phyloP scores from a whole-genome alignment of 2,329 filamentous ascomycete species.

The Botrytis squamosa region DNA sequence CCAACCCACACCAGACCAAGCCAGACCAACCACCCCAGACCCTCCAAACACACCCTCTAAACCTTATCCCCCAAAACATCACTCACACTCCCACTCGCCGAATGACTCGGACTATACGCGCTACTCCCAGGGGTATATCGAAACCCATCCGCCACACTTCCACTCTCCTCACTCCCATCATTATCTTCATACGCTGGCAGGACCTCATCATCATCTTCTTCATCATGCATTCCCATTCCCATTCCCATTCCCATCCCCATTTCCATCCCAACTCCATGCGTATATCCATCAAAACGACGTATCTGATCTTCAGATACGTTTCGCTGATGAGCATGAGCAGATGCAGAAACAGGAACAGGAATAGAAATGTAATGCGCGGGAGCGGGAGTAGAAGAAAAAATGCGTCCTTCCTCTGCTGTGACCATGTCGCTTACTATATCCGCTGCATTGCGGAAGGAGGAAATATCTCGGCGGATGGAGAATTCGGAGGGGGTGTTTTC shows the following conservation, averaged over 20 bases:
- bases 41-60: not conserved
- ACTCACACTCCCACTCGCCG: constrained; percentile 28
- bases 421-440: constrained; percentile 33
- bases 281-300: not conserved
- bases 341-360: too few species aligned
- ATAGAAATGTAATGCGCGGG: not conserved
- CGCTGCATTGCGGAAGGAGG: constrained; percentile 30
- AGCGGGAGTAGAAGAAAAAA: not conserved
- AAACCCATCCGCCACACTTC: constrained; percentile 36
- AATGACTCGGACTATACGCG: constrained; percentile 30
- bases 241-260: not conserved
- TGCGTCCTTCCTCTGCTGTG: constrained; percentile 23
- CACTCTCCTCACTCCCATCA: constrained; percentile 27
- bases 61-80: constrained; percentile 28
- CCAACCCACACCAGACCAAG: too few species aligned
- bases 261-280: not conserved
- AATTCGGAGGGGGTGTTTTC: constrained; percentile 6
- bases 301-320: not conserved
- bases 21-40: too few species aligned
- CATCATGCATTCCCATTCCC: not conserved
- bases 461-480: constrained; percentile 31
- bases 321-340: not conserved
- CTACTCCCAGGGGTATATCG: constrained; percentile 33
- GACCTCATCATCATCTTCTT: not conserved
- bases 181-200: constrained; percentile 20